Conservation (phyloP, 2,329 filamentous ascomycete genomes). For the Cladosporium colombiae region DNA sequence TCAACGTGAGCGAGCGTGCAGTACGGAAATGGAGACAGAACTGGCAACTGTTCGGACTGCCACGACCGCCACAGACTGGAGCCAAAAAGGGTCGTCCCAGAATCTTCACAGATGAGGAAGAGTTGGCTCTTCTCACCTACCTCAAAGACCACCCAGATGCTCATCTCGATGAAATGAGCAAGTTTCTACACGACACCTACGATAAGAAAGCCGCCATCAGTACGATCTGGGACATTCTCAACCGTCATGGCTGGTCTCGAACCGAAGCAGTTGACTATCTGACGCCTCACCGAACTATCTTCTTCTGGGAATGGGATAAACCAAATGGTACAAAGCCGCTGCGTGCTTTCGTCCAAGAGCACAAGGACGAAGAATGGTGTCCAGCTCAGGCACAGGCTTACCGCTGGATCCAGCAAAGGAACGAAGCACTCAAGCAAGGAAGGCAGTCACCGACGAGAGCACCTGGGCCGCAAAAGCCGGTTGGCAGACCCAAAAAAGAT, state of each 20-base stretch:
- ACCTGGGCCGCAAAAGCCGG: slow-evolving; percentile 17
- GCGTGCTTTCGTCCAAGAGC: slow-evolving; percentile 15
- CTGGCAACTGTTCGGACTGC: slow-evolving; percentile 16
- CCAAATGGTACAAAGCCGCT: slow-evolving; percentile 14
- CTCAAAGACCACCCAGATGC: slow-evolving; percentile 18
- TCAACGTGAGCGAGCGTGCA: slow-evolving; percentile 19
- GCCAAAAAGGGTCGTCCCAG: slow-evolving; percentile 17
- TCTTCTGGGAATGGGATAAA: slow-evolving; percentile 21
- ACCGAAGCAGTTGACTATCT: slow-evolving; percentile 16
- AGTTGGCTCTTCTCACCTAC: slow-evolving; percentile 6
- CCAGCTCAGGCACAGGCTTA: slow-evolving; percentile 17
- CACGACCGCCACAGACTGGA: slow-evolving; percentile 11
- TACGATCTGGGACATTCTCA: slow-evolving; percentile 16
- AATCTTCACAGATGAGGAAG: slow-evolving; percentile 15
- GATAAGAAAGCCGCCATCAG: slow-evolving; percentile 18
- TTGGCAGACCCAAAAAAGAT: slow-evolving; percentile 17
- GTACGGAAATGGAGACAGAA: slow-evolving; percentile 20
- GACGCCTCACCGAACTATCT: slow-evolving; percentile 17
- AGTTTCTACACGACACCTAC: slow-evolving; percentile 7
- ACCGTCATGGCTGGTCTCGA: slow-evolving; percentile 13
- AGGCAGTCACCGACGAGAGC: slow-evolving; percentile 15
- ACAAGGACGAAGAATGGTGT: slow-evolving; percentile 18
- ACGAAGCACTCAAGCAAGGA: slow-evolving; percentile 17
- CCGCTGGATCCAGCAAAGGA: slow-evolving; percentile 19
- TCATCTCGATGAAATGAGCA: slow-evolving; percentile 16